Evolutionary conservation across 192 early-diverging fungal genomes (phyloP).

Genomic region (Entomortierella beljakovae): DNA sequence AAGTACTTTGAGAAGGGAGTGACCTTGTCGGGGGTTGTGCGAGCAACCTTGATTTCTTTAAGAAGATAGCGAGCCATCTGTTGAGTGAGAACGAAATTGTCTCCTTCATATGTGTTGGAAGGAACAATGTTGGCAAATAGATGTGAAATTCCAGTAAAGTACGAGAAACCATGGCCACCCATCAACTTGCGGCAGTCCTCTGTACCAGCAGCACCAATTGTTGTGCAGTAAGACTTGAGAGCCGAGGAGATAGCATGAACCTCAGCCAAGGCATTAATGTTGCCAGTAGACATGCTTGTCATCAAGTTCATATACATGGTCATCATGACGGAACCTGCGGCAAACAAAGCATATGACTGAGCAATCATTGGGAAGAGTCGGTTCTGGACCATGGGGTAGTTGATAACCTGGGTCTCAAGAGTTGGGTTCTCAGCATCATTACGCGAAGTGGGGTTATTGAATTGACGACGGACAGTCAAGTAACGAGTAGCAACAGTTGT

Average conservation of each 20-base stretch:
- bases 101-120: constrained; percentile 85
- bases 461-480: constrained; percentile 61
- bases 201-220: constrained; percentile 70
- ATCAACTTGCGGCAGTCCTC: constrained; percentile 78
- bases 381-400: constrained; percentile 64
- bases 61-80: constrained; percentile 84
- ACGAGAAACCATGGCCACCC: constrained; percentile 84
- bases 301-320: constrained; percentile 67
- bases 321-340: constrained; percentile 48
- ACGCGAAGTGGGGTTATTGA: constrained; percentile 55
- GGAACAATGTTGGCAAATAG: constrained; percentile 77
- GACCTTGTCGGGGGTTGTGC: constrained; percentile 28
- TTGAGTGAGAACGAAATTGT: constrained; percentile 87
- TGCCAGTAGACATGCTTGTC: constrained; percentile 59
- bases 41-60: constrained; percentile 55
- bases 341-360: constrained; percentile 62
- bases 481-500: constrained; percentile 65
- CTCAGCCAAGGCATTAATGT: constrained; percentile 60
- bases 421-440: constrained; percentile 57
- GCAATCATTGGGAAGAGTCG: constrained; percentile 65
- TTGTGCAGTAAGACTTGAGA: constrained; percentile 81
- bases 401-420: constrained; percentile 65
- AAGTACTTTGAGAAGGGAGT: constrained; percentile 48
- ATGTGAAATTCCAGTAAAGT: constrained; percentile 74
- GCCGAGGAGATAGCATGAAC: constrained; percentile 86